phyloP scores from a whole-genome alignment of 1,139 yeast genomes.

The Lipomyces yarrowii region DNA sequence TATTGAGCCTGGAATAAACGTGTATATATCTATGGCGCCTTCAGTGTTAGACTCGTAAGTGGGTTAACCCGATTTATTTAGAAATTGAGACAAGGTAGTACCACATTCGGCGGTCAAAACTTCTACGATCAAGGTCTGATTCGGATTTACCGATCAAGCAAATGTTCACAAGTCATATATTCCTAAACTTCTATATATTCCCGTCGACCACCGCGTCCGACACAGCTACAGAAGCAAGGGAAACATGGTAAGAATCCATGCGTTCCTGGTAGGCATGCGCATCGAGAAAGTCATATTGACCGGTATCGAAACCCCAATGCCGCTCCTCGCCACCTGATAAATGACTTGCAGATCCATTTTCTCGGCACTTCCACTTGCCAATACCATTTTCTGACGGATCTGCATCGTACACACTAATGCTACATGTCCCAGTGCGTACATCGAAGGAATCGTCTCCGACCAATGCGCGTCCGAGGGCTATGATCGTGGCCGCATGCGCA shows the following conservation, averaged over 20 bases:
- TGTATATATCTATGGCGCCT: no score
- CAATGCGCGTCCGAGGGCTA: slow-evolving; percentile 72
- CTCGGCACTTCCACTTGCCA: slow-evolving; percentile 56
- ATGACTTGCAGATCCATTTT: slow-evolving; percentile 71
- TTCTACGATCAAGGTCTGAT: background rate
- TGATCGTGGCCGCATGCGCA: slow-evolving; percentile 84
- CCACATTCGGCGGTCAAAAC: background rate
- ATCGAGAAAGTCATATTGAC: slow-evolving; percentile 28
- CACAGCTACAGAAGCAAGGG: background rate
- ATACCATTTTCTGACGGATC: slow-evolving; percentile 50
- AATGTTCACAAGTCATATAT: background rate
- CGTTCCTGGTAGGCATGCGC: slow-evolving; percentile 20
- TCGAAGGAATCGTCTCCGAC: slow-evolving; percentile 53
- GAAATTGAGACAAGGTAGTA: no score
- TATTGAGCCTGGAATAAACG: no score
- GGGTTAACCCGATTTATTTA: no score
- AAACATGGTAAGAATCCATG: background rate
- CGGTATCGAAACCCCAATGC: slow-evolving; percentile 71
- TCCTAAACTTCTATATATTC: background rate
- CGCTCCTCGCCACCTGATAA: slow-evolving; percentile 80
- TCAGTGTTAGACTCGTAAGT: no score
- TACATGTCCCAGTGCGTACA: slow-evolving; percentile 58
- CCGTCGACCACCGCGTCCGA: background rate
- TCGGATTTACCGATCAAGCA: background rate
- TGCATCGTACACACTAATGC: slow-evolving; percentile 57